phyloP scores from a whole-genome alignment of 2,329 filamentous ascomycete species.

The Nemania sp. region DNA sequence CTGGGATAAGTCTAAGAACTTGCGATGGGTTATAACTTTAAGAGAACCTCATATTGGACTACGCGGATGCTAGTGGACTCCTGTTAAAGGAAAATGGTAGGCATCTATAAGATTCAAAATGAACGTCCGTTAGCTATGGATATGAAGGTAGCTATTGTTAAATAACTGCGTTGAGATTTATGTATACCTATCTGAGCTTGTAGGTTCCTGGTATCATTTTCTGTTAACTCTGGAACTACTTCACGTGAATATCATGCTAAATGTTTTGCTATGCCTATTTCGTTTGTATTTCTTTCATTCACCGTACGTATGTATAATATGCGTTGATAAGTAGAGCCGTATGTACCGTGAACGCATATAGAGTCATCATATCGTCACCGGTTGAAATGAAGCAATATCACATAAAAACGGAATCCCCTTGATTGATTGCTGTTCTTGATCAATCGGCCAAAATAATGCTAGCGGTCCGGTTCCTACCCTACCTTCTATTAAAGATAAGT shows the following conservation, averaged over 20 bases:
- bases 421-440: background rate
- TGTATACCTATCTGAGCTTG: background rate
- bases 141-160: background rate
- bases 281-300: background rate
- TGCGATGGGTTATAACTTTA: slow-evolving; percentile 32
- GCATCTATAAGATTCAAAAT: background rate
- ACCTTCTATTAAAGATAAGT: background rate
- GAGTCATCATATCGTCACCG: slow-evolving; percentile 5
- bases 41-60: slow-evolving; percentile 18
- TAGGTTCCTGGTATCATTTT: background rate
- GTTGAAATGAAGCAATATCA: background rate
- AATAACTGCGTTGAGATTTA: slow-evolving; percentile 2
- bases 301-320: background rate
- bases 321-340: background rate
- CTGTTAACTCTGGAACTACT: background rate
- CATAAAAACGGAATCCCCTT: background rate
- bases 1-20: slow-evolving; percentile 14
- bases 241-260: background rate
- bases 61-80: background rate
- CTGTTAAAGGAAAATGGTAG: background rate
- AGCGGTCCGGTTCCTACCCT: slow-evolving; percentile 6
- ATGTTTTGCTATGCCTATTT: background rate
- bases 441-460: slow-evolving; percentile 4
- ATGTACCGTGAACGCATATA: background rate
- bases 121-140: background rate